Evolutionary conservation across 306 rosid genomes (phyloP), one percentile per base, ranked within the genome.

Genomic region (Notholithocarpus densiflorus): DNA sequence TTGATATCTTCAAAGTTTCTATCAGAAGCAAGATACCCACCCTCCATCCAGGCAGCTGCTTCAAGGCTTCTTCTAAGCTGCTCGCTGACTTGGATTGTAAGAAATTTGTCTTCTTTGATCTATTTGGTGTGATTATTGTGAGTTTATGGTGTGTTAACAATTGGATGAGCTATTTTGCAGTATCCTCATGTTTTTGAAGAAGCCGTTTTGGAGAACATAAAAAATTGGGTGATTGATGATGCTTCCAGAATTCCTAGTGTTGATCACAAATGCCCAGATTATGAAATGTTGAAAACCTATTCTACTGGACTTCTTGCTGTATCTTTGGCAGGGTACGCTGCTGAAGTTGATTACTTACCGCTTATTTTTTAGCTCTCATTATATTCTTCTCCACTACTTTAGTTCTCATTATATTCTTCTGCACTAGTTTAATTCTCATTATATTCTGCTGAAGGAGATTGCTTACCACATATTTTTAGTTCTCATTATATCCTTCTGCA

Each of bases 141-240:
- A 54, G 23, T 31, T 32, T 53, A 37, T 45, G 29, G 68, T 59
- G 48, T 45, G 37, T 56, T 77, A 48, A 71, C 71, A 32, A 71
- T 79, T 75, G 83, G 78, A 80, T 77, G 11, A 34, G 65, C 68
- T 81, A 71, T 82, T 72, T 19, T 79, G 75, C 98, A 96, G 99
- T 88, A 91, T 85, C 97, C 98, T 84, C 98, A 90, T 84, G 91
- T 83, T 82, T 93, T 96, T 81, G 99, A 96, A 84, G 99, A 93
- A 29, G 72, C 89, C 5, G 97, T 96, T 20, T 55, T 89, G 76
- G 91, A 93, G 74, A 90, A 81, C 79, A 86, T 93, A 54, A 96
- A 90, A 86, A 84, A 80, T 55, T 90, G 97, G 93, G 97, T 88
- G 80, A 88, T 92, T 87, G 93, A 93, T 81, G 97, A 96, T 77